Evolutionary conservation across 129 eudicot genomes (phyloP), one percentile per base, ranked within the genome.

Genomic region (Artemisia annua): DNA sequence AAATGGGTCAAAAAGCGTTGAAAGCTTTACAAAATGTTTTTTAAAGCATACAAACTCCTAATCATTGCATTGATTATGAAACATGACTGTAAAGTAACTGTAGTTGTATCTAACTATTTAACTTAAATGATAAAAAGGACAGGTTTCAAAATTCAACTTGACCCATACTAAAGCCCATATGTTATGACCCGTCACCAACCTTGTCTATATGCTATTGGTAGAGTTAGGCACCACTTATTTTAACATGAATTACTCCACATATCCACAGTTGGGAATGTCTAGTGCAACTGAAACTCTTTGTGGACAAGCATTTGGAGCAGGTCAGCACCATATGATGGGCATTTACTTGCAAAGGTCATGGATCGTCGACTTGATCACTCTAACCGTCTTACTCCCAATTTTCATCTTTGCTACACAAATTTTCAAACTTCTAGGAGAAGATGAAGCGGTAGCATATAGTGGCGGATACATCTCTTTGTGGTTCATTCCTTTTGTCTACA

Each of bases 211-310:
- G 46, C 10, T 39, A 39, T 39, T 7, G 10, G 46, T 39, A 39
- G 46, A 39, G 10, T 39, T 46, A 46, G 11, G 30, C 17, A 62
- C 28, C 6, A 0, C 11, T 11, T 9, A 3, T 7, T 52, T 57
- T 24, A 44, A 43, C 48, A 15, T 14, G 6, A 70, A 18, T 26
- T 53, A 28, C 14, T 1, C 24, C 2, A 35, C 49, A 6, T 60
- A 57, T 60, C 24, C 18, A 49, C 84, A 89, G 96, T 62, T 89
- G 22, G 96, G 96, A 80, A 89, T 86, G 96, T 84, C 96, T 18
- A 88, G 96, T 74, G 91, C 90, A 67, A 88, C 96, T 8, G 96
- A 88, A 78, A 85, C 87, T 24, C 96, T 89, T 18, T 89, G 91
- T 61, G 96, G 91, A 66, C 89, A 89, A 84, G 84, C 96, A 13